Base-by-base conservation (phyloP, 768 basidiomycete species). In the Tylopilus sp. region DNA sequence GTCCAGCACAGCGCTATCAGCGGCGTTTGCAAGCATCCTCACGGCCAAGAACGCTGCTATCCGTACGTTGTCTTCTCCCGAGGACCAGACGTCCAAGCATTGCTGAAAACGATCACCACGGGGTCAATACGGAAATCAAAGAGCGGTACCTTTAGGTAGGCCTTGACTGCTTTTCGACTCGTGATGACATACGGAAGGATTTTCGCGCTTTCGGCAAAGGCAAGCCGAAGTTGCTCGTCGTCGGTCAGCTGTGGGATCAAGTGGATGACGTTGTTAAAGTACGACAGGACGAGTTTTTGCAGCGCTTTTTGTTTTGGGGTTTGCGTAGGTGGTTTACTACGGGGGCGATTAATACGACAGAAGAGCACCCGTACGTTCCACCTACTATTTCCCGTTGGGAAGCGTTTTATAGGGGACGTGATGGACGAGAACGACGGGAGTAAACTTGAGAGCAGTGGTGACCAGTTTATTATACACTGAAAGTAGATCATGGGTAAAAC, bases 401-500 rank as follows among this genome's bases (percentile, higher is more conserved):
- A 86, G 77, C 2, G 81, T 85, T 73, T 93, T 96, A 74, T 84
- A 92, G 0, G 96, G 95, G 31, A 89, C 76, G 61, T 98, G 95
- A 63, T 95, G 86, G 45, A 82, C 78, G 17, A 99, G 78, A 9
- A 98, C 79, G 36, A 98, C 79, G 3, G 97, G 95, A 0, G 95
- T 95, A 71, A 91, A 99, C 63, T 83, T 84, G 25, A 99, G 76
- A 2, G 93, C 74, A 1, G 95, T 96, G 12, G 82, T 82, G 40
- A 99, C 77, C 21, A 98, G 79, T 73, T 98, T 97, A 75, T 87
- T 87, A 74, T 95, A 98, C n/a, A 98, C 94, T 96, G 33, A 17
- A 28, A 19, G 40, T 14, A 1, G 5, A 12, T 17, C 8, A 25
- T 62, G 14, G 57, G 56, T n/a, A 26, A 1, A 1, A 31, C 24